Base-by-base conservation (phyloP, 169 alveolate genomes). In the Besnoitia besnoiti region DNA sequence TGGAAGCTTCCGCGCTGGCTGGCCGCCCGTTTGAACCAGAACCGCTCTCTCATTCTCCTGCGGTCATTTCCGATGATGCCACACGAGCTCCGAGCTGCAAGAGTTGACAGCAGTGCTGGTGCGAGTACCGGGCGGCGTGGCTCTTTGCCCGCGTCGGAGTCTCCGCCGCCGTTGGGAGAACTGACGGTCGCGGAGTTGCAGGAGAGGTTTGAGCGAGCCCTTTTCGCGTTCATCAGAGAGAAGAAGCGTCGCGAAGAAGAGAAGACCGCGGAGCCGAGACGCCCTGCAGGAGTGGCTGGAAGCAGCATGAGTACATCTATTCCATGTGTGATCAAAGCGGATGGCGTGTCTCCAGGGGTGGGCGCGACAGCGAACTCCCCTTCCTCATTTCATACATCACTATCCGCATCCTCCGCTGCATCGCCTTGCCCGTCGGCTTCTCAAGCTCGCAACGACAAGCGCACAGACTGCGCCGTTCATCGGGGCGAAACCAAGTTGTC, bases 41-140 rank as follows among this genome's bases (percentile, higher is more conserved):
- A 33, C 33, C 80, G 80, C 46, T 35, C 47, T 19, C 80, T 67
- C 3, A 44, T 67, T 37, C 80, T 67, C 19, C 40, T 67, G 21
- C 80, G 46, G 44, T 37, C 40, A 5, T 67, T 67, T 67, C 80
- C 80, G 19, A 39, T 37, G 27, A n/a, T 67, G 40, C 80, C 80
- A 2, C 80, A 67, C 44, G 80, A 67, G 80, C 80, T n/a, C 80
- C 80, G 46, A 27, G 80, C 47, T 19, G 40, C 80, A 19, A 55
- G 73, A 21, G 73, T 21, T 5, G 73, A 55, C 33, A 12, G 73
- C n/a, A n/a, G n/a, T n/a, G n/a, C n/a, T n/a, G n/a, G n/a, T n/a
- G 62, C 16, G 33, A 37, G 47, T n/a, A 42, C 46, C 14, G 46
- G 80, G 12, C 80, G 80, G 24, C 10, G 47, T 0, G 33, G 80